These are phyloP conservation scores for Melastoma candidum DNA, from an alignment of 441 rosid genomes.

Conservation along the genomic window DNA sequence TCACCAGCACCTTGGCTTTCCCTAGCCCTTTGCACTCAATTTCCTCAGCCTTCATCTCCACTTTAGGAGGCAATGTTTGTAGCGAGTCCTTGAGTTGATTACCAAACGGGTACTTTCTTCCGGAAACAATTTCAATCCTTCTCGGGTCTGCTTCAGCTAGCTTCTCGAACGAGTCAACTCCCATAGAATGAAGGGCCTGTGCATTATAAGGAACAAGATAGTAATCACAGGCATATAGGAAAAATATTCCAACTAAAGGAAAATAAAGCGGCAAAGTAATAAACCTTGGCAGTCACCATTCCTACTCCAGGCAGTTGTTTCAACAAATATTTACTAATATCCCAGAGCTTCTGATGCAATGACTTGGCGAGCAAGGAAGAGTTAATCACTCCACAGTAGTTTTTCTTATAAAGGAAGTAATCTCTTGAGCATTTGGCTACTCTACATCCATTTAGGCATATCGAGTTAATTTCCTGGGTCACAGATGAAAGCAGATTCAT, in stretches of 20 bases:
- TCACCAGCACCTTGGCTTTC: constrained; percentile 45
- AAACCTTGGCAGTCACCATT: constrained; percentile 99
- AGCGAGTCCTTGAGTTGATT: constrained; percentile 94
- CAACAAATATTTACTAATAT: constrained; percentile 85
- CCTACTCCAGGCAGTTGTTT: constrained; percentile 96
- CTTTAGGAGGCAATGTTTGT: constrained; percentile 75
- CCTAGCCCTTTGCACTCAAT: constrained; percentile 52
- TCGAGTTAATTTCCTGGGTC: constrained; percentile 71
- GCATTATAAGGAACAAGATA: not conserved
- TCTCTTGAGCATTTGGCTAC: constrained; percentile 95
- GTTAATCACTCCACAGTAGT: constrained; percentile 66
- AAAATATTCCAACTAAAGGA: not conserved
- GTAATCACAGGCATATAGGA: constrained; percentile 3
- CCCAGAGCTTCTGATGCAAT: constrained; percentile 93
- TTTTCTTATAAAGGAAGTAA: constrained; percentile 72
- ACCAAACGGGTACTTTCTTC: constrained; percentile 91
- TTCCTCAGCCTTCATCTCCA: constrained; percentile 54
- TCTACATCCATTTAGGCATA: constrained; percentile 79
- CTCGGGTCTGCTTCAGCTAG: constrained; percentile 94
- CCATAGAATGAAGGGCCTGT: constrained; percentile 89
- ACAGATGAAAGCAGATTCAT: constrained; percentile 4
- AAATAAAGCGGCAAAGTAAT: constrained; percentile 6
- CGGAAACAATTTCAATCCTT: constrained; percentile 87
- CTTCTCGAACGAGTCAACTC: constrained; percentile 72
- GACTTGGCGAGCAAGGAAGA: constrained; percentile 79